These are phyloP conservation scores for Xylaria cubensis DNA, from an alignment of 495 filamentous ascomycete species.

Conservation along the genomic window DNA sequence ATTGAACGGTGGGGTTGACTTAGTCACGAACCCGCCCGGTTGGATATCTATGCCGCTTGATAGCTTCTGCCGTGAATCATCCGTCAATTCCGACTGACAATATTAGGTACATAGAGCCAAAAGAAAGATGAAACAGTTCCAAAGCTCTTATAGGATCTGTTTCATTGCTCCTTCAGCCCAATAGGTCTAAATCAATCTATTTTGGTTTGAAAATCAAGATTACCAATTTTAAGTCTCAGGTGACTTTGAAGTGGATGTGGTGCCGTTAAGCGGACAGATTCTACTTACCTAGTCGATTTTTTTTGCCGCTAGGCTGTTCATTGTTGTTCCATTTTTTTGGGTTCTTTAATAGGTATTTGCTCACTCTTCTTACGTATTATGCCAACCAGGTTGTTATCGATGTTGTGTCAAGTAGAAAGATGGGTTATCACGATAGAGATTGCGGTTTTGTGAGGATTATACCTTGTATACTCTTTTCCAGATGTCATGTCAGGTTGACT, in stretches of 20 bases:
- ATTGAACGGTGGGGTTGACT: neutral
- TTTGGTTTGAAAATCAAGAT: neutral
- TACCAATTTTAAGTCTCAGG: neutral
- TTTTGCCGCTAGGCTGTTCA: too few species aligned
- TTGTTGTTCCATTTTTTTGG: too few species aligned
- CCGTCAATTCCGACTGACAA: slow-evolving; percentile 3
- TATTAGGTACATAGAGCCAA: neutral
- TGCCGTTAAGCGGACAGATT: too few species aligned
- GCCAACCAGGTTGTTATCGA: neutral
- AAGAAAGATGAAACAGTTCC: slow-evolving; percentile 1
- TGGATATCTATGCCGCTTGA: slow-evolving; percentile 7
- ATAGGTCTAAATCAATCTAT: neutral
- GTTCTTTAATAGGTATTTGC: neutral
- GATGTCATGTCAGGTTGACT: neutral
- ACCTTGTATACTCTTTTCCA: neutral
- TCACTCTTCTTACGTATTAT: neutral
- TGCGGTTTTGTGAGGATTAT: too few species aligned
- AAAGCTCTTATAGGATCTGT: neutral
- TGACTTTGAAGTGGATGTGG: neutral
- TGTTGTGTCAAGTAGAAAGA: neutral
- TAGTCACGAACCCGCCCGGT: slow-evolving; percentile 4
- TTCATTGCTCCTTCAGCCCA: neutral
- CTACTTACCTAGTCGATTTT: too few species aligned
- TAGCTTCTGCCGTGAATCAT: neutral
- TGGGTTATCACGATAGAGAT: too few species aligned